These are phyloP conservation scores for Pilaira anomala DNA, from an alignment of 192 early-diverging fungal species.

Conservation along the genomic window DNA sequence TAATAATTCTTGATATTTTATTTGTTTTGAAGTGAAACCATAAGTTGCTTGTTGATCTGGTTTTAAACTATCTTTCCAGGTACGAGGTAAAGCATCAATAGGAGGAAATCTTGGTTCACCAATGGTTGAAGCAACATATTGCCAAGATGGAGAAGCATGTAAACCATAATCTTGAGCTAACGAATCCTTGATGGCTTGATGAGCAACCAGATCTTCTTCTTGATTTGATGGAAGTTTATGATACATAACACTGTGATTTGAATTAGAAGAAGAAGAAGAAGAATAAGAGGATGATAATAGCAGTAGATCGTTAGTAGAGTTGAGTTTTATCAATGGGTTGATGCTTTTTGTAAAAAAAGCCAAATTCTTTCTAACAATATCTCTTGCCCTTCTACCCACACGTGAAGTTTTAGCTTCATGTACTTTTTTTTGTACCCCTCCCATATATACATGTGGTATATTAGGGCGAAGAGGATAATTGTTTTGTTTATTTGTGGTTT, in stretches of 20 bases:
- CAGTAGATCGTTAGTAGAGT: background rate
- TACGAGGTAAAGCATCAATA: slow-evolving; percentile 2
- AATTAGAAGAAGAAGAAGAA: too few species aligned
- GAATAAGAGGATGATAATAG: too few species aligned
- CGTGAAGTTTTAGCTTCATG: background rate
- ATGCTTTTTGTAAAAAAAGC: slow-evolving; percentile 6
- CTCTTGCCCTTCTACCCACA: background rate
- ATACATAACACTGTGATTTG: background rate
- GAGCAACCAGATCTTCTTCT: background rate
- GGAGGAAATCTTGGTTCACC: background rate
- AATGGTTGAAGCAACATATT: background rate
- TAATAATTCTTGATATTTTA: slow-evolving; percentile 6
- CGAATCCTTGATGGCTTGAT: background rate
- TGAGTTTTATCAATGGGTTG: background rate
- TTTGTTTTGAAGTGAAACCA: background rate
- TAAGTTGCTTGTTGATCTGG: background rate
- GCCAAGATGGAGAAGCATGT: slow-evolving; percentile 1
- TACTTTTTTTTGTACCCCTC: too few species aligned
- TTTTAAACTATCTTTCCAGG: slow-evolving; percentile 7
- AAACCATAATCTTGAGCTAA: background rate
- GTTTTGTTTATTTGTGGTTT: too few species aligned
- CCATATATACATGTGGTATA: too few species aligned
- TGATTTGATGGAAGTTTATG: background rate
- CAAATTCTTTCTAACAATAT: background rate
- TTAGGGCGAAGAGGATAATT: too few species aligned